Evolutionary conservation across 371 early-diverging fungal genomes (phyloP).

Genomic region (Chytridiales sp.): DNA sequence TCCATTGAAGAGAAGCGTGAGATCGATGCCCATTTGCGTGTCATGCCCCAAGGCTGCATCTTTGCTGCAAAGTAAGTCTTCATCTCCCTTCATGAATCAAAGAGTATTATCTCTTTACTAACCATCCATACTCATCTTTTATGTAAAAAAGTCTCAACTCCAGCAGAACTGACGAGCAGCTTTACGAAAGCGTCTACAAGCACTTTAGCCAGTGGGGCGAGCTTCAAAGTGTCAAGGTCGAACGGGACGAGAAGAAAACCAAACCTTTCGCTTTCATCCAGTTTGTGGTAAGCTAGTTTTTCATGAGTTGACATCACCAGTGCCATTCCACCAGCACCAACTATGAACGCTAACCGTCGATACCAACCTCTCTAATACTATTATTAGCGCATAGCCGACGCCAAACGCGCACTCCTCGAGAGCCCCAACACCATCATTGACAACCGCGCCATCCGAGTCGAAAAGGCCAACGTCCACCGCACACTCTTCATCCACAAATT

Average conservation of each 20-base stretch:
- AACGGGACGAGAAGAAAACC: constrained; percentile 67
- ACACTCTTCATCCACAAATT: constrained; percentile 58
- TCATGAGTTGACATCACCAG: background rate
- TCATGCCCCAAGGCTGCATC: constrained; percentile 55
- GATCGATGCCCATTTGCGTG: too few species aligned
- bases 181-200: constrained; percentile 56
- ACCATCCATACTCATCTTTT: background rate
- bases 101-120: too few species aligned
- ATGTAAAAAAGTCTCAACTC: constrained; percentile 53
- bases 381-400: constrained; percentile 57
- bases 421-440: constrained; percentile 67
- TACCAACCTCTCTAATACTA: background rate
- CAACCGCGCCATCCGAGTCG: constrained; percentile 74
- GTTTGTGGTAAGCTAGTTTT: constrained; percentile 53
- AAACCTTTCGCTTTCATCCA: constrained; percentile 86
- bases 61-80: constrained; percentile 58
- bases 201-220: constrained; percentile 71
- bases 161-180: constrained; percentile 55
- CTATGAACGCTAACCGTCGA: too few species aligned
- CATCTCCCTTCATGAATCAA: too few species aligned
- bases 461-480: constrained; percentile 78
- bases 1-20: too few species aligned
- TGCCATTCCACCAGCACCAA: background rate
- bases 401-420: constrained; percentile 62
- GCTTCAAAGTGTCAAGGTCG: constrained; percentile 69